Conservation (phyloP, 306 rosid genomes). For the Fragaria iinumae region DNA sequence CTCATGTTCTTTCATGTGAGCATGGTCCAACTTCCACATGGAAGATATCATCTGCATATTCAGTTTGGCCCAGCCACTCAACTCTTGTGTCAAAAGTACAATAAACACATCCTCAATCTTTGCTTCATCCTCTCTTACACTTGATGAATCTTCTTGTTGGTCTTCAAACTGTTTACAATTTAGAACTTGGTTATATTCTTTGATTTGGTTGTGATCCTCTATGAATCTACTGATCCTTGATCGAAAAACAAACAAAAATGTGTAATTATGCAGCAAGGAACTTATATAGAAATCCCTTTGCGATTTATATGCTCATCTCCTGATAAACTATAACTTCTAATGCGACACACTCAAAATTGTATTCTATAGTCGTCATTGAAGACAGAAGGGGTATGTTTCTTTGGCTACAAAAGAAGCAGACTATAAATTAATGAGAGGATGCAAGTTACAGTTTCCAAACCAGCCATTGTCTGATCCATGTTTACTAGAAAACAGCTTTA, state of each 20-base stretch:
- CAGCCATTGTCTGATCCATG: not conserved
- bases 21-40: conserved; percentile 25
- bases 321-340: not conserved
- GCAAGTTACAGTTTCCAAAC: not conserved
- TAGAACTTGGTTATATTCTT: no score
- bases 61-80: not conserved
- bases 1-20: conserved; percentile 39
- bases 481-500: not conserved
- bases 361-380: not conserved
- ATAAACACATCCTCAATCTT: not conserved
- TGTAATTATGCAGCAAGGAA: no score
- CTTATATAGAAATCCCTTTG: no score
- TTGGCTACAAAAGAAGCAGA: not conserved
- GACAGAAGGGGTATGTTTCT: no score
- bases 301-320: no score
- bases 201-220: no score
- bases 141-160: not conserved
- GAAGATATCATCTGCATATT: not conserved
- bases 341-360: not conserved
- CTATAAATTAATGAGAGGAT: no score
- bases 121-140: not conserved
- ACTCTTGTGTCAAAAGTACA: not conserved
- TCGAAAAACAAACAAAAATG: no score
- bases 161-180: no score
- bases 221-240: no score